Percentiles rank a stretch among this genome's conserved stretches.
Evolutionary conservation across 2,329 filamentous ascomycete species (phyloP).

Genomic region (Microdochium nivale): DNA sequence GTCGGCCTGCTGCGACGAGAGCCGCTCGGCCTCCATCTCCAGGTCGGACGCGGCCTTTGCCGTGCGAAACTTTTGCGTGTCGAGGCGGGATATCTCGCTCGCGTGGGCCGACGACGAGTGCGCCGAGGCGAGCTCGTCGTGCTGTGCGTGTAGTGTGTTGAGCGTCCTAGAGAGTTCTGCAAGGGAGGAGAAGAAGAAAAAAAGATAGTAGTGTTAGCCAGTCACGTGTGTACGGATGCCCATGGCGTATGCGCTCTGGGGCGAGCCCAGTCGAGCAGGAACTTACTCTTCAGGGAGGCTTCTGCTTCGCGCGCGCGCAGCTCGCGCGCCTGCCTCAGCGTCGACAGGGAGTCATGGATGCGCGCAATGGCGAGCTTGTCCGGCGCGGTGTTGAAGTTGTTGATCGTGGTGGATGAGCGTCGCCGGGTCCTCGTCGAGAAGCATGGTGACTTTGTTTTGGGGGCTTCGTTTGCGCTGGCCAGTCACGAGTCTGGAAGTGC

Average conservation of each 20-base stretch:
- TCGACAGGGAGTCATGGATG: constrained; percentile 73
- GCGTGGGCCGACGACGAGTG: constrained; percentile 78
- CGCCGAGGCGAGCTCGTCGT: constrained; percentile 64
- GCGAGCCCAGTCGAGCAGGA: no score
- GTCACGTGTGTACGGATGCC: not conserved
- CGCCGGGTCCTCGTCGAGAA: constrained; percentile 89
- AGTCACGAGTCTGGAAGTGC: not conserved
- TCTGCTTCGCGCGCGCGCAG: constrained; percentile 66
- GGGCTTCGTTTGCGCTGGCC: not conserved
- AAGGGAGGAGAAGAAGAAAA: constrained; percentile 7
- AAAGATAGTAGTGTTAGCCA: not conserved
- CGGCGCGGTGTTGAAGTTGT: constrained; percentile 89
- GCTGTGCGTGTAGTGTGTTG: constrained; percentile 64
- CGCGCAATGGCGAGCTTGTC: constrained; percentile 80
- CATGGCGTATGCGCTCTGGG: no score
- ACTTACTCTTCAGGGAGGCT: constrained; percentile 49
- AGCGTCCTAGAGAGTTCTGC: constrained; percentile 64
- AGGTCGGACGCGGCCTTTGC: constrained; percentile 87
- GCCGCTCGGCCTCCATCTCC: constrained; percentile 90
- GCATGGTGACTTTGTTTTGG: constrained; percentile 56
- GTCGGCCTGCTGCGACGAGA: constrained; percentile 69
- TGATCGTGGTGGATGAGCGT: constrained; percentile 82
- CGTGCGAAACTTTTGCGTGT: constrained; percentile 88
- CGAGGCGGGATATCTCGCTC: constrained; percentile 73
- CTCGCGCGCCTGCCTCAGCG: constrained; percentile 76